A percentile compares a stretch with the other conserved stretches of the same genome.
Evolutionary conservation across 2,329 filamentous ascomycete species (phyloP).

Genomic region (Fusarium liriodendri): DNA sequence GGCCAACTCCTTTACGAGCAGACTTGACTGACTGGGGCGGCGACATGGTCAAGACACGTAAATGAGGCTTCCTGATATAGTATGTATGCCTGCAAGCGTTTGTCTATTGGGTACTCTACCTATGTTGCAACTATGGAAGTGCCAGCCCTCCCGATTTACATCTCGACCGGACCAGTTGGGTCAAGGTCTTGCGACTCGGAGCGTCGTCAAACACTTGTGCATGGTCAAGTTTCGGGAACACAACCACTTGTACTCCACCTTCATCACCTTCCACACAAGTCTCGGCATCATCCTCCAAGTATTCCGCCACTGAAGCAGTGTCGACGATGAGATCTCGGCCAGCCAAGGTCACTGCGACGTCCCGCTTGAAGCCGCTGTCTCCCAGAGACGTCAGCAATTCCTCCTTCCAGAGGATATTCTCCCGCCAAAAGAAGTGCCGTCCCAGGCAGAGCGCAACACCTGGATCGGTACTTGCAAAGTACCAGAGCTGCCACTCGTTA

Average conservation of each 20-base stretch:
- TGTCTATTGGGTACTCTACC: constrained; percentile 3
- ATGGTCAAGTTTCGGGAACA: constrained; percentile 72
- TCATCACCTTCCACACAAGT: constrained; percentile 6
- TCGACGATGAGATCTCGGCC: constrained; percentile 74
- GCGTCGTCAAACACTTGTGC: constrained; percentile 68
- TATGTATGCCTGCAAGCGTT: background rate
- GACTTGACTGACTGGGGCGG: constrained; percentile 73
- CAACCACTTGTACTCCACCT: constrained; percentile 64
- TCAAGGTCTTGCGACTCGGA: constrained; percentile 42
- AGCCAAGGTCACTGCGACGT: constrained; percentile 68
- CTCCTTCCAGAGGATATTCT: constrained; percentile 78
- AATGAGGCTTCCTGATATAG: constrained; percentile 12
- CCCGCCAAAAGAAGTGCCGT: constrained; percentile 77
- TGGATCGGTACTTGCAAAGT: constrained; percentile 75
- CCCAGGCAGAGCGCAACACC: constrained; percentile 73
- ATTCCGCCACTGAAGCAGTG: constrained; percentile 66
- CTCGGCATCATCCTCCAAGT: constrained; percentile 54
- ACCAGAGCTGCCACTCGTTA: constrained; percentile 79
- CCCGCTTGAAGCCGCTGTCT: constrained; percentile 41
- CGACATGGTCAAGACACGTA: constrained; percentile 47
- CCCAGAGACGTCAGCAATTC: constrained; percentile 57
- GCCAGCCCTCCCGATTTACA: constrained; percentile 33
- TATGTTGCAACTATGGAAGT: constrained; percentile 5
- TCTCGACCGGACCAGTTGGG: constrained; percentile 45
- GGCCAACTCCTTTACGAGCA: constrained; percentile 69